phyloP scores from a whole-genome alignment of 176 grass and related monocot species.

The Raddia guianensis region DNA sequence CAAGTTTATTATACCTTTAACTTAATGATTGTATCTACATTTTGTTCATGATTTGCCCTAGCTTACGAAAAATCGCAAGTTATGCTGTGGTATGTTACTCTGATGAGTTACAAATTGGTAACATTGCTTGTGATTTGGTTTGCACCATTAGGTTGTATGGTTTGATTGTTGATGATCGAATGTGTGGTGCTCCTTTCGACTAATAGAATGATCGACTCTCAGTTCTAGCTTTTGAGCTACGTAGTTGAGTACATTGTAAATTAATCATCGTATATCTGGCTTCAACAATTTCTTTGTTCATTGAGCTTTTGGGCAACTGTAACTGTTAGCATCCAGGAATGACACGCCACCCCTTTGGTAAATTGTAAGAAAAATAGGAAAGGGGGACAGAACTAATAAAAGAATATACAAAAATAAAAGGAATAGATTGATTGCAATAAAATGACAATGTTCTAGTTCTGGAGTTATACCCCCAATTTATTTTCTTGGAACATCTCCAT shows the following conservation, averaged over 20 bases:
- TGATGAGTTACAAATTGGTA: neutral
- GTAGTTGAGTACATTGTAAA: neutral
- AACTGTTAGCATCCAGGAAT: neutral
- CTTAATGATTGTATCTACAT: neutral
- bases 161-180: neutral
- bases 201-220: neutral
- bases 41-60: constrained; percentile 12
- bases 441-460: neutral
- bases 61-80: neutral
- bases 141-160: neutral
- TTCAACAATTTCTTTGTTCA: neutral
- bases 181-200: neutral
- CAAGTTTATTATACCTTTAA: neutral
- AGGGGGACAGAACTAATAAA: neutral
- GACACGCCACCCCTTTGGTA: neutral
- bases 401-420: neutral
- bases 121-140: neutral
- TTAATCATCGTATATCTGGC: neutral
- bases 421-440: neutral
- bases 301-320: neutral
- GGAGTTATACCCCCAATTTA: neutral
- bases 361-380: neutral
- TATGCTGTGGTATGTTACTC: neutral
- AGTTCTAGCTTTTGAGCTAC: constrained; percentile 13
- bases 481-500: neutral